phyloP scores from a whole-genome alignment of 495 filamentous ascomycete species.

The Penicillium cinerascens region DNA sequence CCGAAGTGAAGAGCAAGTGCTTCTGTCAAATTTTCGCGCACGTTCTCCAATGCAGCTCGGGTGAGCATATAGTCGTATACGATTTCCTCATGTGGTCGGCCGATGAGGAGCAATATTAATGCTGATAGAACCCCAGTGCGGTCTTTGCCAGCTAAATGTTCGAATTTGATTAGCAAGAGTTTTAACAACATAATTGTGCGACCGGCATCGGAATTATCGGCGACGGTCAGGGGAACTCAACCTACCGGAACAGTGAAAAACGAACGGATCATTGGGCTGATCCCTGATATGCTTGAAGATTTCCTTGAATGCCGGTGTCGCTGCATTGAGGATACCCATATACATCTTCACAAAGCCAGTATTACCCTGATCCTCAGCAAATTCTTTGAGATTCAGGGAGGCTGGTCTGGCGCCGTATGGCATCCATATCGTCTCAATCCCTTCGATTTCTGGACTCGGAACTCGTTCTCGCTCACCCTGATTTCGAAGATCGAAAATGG shows the following conservation, averaged over 20 bases:
- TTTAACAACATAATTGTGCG: not conserved
- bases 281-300: conserved; percentile 43
- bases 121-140: conserved; percentile 60
- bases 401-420: conserved; percentile 27
- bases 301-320: conserved; percentile 23
- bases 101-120: conserved; percentile 53
- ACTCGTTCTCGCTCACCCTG: conserved; percentile 43
- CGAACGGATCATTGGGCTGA: conserved; percentile 34
- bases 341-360: conserved; percentile 55
- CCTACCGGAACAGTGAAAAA: conserved; percentile 62
- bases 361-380: conserved; percentile 51
- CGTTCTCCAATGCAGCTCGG: conserved; percentile 26
- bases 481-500: conserved; percentile 66
- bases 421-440: conserved; percentile 48
- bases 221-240: conserved; percentile 2
- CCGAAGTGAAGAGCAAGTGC: conserved; percentile 21
- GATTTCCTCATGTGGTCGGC: conserved; percentile 41
- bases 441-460: conserved; percentile 36
- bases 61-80: conserved; percentile 47
- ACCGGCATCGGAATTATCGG: not conserved
- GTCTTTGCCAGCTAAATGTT: conserved; percentile 53
- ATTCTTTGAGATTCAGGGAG: conserved; percentile 48
- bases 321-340: conserved; percentile 41
- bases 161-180: not conserved
- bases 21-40: conserved; percentile 19